A percentile compares a stretch with the other conserved stretches of the same genome.
Evolutionary conservation across 2,329 filamentous ascomycete species (phyloP).

Genomic region (Cordyceps javanica): DNA sequence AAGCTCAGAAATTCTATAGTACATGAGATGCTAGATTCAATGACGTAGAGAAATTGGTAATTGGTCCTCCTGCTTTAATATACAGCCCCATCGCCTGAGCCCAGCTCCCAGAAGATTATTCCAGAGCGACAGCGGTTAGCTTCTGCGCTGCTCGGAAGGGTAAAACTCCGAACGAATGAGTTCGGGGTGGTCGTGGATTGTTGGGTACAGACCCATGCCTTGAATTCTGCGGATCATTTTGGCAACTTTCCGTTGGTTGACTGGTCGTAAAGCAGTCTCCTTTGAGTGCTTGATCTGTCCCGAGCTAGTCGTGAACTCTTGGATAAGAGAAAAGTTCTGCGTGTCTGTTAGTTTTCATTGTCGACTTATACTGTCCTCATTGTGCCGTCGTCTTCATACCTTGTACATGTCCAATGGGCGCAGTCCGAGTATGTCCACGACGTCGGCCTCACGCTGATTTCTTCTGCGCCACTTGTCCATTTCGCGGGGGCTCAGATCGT

Average conservation of each 20-base stretch:
- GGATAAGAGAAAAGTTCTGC: slow-evolving; percentile 88
- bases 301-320: slow-evolving; percentile 78
- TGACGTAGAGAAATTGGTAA: neutral
- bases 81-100: neutral
- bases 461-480: slow-evolving; percentile 71
- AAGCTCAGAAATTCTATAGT: neutral
- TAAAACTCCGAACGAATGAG: slow-evolving; percentile 48
- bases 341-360: neutral
- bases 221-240: slow-evolving; percentile 87
- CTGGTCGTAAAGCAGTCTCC: slow-evolving; percentile 72
- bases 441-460: slow-evolving; percentile 56
- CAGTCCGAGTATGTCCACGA: slow-evolving; percentile 72
- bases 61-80: neutral
- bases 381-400: slow-evolving; percentile 41
- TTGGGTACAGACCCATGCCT: slow-evolving; percentile 87
- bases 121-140: neutral
- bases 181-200: slow-evolving; percentile 83
- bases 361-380: neutral
- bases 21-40: slow-evolving; percentile 8
- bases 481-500: slow-evolving; percentile 74
- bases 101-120: neutral
- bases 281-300: slow-evolving; percentile 76
- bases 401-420: slow-evolving; percentile 83
- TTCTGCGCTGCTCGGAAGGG: slow-evolving; percentile 2
- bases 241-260: slow-evolving; percentile 88